Percentiles rank a stretch among this genome's conserved stretches.
These are phyloP conservation scores for Beauveria sp. DNA, from an alignment of 2,329 filamentous ascomycete species.

Conservation along the genomic window DNA sequence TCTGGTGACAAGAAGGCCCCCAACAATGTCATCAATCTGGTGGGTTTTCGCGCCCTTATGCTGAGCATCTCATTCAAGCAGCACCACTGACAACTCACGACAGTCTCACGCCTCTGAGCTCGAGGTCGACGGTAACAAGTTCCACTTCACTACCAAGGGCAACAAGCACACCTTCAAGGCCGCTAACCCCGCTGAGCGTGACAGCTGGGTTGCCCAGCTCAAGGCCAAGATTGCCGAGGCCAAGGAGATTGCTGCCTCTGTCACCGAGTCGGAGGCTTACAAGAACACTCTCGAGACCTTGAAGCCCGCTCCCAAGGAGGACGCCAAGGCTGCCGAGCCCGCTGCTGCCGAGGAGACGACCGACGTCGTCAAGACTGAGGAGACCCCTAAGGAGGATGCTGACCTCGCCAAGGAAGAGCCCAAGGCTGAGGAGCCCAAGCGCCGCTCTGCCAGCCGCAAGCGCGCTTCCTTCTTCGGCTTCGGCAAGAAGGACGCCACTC, in stretches of 20 bases:
- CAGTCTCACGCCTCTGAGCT: slow-evolving; percentile 61
- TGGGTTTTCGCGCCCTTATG: slow-evolving; percentile 37
- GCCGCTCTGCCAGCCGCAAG: slow-evolving; percentile 58
- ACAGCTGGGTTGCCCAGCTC: slow-evolving; percentile 83
- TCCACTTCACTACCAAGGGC: slow-evolving; percentile 75
- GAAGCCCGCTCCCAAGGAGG: slow-evolving; percentile 39
- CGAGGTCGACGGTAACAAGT: slow-evolving; percentile 72
- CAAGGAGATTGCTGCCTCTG: slow-evolving; percentile 66
- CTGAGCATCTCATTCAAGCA: not conserved
- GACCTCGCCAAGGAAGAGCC: slow-evolving; percentile 36
- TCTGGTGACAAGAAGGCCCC: slow-evolving; percentile 80
- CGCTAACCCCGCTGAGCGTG: slow-evolving; percentile 63
- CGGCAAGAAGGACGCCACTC: slow-evolving; percentile 46
- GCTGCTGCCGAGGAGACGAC: slow-evolving; percentile 37
- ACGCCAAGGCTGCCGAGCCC: slow-evolving; percentile 20
- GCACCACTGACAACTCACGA: slow-evolving; percentile 21
- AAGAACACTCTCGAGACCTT: slow-evolving; percentile 73
- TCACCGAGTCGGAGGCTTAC: slow-evolving; percentile 77
- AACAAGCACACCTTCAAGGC: slow-evolving; percentile 96
- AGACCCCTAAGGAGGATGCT: slow-evolving; percentile 26
- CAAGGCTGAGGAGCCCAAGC: slow-evolving; percentile 53
- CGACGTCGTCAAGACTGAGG: slow-evolving; percentile 45
- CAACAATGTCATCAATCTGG: slow-evolving; percentile 75
- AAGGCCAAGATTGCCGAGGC: slow-evolving; percentile 79
- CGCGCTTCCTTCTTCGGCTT: slow-evolving; percentile 57